Conservation (phyloP, 2,329 filamentous ascomycete genomes). For the Trichoderma oligosporum region DNA sequence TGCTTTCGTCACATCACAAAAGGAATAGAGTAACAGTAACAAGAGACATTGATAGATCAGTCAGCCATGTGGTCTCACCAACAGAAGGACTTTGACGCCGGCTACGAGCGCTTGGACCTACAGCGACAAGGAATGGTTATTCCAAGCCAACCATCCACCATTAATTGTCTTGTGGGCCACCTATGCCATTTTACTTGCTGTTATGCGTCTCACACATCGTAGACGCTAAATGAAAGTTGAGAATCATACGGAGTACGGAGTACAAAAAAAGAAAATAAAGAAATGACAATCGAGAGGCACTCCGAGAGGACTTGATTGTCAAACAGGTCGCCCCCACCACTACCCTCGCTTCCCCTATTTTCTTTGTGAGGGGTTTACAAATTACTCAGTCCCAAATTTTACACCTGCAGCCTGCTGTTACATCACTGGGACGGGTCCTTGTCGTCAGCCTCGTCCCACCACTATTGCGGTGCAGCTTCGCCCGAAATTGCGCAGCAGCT, state of each 20-base stretch:
- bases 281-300: background rate
- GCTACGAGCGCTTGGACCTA: background rate
- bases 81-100: background rate
- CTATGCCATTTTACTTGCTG: background rate
- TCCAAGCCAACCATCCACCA: background rate
- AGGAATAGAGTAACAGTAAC: background rate
- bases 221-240: background rate
- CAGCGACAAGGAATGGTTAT: background rate
- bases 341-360: background rate
- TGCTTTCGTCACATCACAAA: background rate
- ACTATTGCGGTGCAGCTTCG: background rate
- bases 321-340: background rate
- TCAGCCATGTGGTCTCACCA: background rate
- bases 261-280: background rate
- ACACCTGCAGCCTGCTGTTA: background rate
- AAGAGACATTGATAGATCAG: background rate
- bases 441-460: background rate
- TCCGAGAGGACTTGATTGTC: background rate
- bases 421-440: background rate
- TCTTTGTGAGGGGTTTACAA: background rate
- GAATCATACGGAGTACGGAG: too few relatives aligned
- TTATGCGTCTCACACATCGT: background rate
- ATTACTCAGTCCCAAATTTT: background rate
- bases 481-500: slow-evolving; percentile 8
- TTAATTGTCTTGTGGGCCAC: background rate